These are phyloP conservation scores for Tylopilus sp. DNA, from an alignment of 768 basidiomycete genomes.

Conservation along the genomic window DNA sequence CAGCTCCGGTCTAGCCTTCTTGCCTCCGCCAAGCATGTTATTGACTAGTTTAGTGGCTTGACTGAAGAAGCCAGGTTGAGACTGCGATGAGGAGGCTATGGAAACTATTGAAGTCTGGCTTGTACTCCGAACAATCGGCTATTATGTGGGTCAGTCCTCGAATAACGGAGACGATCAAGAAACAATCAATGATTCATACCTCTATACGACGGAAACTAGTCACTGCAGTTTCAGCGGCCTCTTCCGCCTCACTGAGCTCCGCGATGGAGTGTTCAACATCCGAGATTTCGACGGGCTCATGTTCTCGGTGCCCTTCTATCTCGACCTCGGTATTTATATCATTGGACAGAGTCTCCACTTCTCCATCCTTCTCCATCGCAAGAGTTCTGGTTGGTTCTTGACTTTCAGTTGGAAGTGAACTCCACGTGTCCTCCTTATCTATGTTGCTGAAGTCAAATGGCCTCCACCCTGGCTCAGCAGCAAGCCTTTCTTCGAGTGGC, in stretches of 20 bases:
- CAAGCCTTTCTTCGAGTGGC: slow-evolving; percentile 66
- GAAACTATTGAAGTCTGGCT: slow-evolving; percentile 58
- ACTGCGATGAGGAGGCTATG: slow-evolving; percentile 31
- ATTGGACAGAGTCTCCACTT: neutral
- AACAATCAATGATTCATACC: slow-evolving; percentile 39
- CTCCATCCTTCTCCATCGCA: slow-evolving; percentile 8
- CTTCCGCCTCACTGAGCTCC: slow-evolving; percentile 37
- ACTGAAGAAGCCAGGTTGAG: slow-evolving; percentile 61
- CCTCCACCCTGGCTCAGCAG: slow-evolving; percentile 56
- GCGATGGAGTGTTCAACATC: slow-evolving; percentile 34
- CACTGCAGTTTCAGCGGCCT: slow-evolving; percentile 37
- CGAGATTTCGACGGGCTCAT: slow-evolving; percentile 28
- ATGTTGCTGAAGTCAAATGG: slow-evolving; percentile 47
- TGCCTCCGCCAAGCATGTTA: slow-evolving; percentile 62
- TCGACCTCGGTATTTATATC: slow-evolving; percentile 13
- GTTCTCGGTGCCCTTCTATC: slow-evolving; percentile 10
- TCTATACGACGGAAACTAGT: slow-evolving; percentile 39
- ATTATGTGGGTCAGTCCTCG: slow-evolving; percentile 7
- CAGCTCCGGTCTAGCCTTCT: slow-evolving; percentile 72
- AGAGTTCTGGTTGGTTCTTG: slow-evolving; percentile 35
- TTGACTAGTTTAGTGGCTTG: slow-evolving; percentile 69
- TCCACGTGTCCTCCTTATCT: slow-evolving; percentile 78
- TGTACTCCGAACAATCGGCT: slow-evolving; percentile 38
- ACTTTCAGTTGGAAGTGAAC: slow-evolving; percentile 60
- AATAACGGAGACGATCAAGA: neutral